Evolutionary conservation across 2,329 filamentous ascomycete genomes (phyloP).

Genomic region (Thelonectria olida): DNA sequence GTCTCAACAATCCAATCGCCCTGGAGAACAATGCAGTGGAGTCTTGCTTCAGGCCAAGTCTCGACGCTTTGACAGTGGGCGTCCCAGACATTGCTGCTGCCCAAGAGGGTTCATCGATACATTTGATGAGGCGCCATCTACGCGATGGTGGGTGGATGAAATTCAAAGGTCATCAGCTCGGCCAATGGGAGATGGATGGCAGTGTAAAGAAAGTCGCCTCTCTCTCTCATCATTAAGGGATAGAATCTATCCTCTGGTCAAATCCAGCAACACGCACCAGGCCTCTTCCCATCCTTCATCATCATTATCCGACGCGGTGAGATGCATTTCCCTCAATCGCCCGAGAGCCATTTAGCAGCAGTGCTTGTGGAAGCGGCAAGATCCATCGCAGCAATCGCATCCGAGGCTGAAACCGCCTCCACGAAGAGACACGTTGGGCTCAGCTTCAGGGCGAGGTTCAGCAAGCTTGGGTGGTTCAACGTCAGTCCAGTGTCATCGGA

Average conservation of each 20-base stretch:
- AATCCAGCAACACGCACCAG: background rate
- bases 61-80: background rate
- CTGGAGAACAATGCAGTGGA: too few species aligned
- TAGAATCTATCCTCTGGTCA: background rate
- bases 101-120: background rate
- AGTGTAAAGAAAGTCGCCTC: background rate
- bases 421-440: conserved; percentile 37
- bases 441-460: conserved; percentile 37
- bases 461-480: conserved; percentile 13
- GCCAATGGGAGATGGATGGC: background rate
- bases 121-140: background rate
- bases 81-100: background rate
- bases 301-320: background rate
- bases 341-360: conserved; percentile 36
- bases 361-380: conserved; percentile 42
- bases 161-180: too few species aligned
- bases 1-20: too few species aligned
- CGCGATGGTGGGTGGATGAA: too few species aligned
- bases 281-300: background rate
- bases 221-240: background rate
- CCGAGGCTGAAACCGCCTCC: conserved; percentile 41
- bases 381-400: conserved; percentile 42
- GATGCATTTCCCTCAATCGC: background rate
- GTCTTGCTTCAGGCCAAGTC: background rate
- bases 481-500: background rate